These are phyloP conservation scores for Salix udensis DNA, from an alignment of 345 rosid species.

Conservation along the genomic window DNA sequence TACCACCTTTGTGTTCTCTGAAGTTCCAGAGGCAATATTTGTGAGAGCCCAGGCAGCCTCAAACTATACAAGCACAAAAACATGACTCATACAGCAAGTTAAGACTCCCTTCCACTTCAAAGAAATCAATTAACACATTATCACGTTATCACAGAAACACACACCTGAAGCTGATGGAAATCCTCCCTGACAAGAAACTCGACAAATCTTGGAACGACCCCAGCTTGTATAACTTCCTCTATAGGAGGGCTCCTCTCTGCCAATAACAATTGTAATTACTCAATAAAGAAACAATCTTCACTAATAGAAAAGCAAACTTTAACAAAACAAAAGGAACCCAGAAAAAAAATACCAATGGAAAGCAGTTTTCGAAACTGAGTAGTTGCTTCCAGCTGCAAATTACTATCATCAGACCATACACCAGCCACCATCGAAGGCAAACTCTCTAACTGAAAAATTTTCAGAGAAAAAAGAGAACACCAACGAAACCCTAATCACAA, in stretches of 20 bases:
- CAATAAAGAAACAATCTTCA: neutral
- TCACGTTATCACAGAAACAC: neutral
- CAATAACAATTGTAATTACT: neutral
- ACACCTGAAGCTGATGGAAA: constrained; percentile 28
- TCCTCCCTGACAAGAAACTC: constrained; percentile 30
- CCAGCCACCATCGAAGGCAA: constrained; percentile 29
- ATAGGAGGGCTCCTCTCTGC: constrained; percentile 25
- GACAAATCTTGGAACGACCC: constrained; percentile 30
- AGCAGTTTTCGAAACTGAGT: constrained; percentile 29
- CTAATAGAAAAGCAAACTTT: neutral
- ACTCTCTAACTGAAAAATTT: constrained; percentile 21
- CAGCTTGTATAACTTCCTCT: constrained; percentile 30
- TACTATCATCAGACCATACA: constrained; percentile 23
- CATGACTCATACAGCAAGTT: neutral
- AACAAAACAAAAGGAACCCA: neutral
- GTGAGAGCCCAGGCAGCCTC: constrained; percentile 37
- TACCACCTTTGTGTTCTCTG: constrained; percentile 28
- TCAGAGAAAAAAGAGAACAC: neutral
- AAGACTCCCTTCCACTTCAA: neutral
- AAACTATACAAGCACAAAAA: constrained; percentile 12
- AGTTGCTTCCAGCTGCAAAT: constrained; percentile 27
- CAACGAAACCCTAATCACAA: neutral
- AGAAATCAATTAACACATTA: neutral
- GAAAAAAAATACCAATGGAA: constrained; percentile 16
- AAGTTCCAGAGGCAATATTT: constrained; percentile 31